A percentile compares a stretch with the other conserved stretches of the same genome.
phyloP scores from a whole-genome alignment of 139 green algal genomes.

The Chlorella sp. region DNA sequence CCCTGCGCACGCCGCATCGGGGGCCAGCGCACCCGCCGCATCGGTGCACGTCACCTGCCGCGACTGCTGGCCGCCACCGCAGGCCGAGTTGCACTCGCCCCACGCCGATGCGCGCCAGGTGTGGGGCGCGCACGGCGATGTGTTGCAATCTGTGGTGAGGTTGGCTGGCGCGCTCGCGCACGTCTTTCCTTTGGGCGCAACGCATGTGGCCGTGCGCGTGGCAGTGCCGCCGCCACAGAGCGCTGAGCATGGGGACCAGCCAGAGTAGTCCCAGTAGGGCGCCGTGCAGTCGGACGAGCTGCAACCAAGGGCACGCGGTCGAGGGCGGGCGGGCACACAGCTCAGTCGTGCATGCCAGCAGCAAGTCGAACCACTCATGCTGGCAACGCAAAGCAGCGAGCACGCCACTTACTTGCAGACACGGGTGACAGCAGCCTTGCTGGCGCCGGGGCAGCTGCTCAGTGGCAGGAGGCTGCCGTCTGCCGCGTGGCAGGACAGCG shows the following conservation, averaged over 20 bases:
- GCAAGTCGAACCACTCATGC: not conserved
- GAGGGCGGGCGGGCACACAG: not conserved
- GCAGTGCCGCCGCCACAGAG: slow-evolving; percentile 34
- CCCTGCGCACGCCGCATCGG: slow-evolving; percentile 12
- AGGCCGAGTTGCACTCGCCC: slow-evolving; percentile 32
- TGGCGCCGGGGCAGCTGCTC: slow-evolving; percentile 17
- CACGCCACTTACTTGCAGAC: slow-evolving; percentile 33
- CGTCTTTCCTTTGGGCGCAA: not conserved
- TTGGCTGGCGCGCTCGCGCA: slow-evolving; percentile 9
- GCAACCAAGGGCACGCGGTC: not conserved
- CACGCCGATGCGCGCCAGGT: slow-evolving; percentile 35
- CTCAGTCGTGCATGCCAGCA: not conserved
- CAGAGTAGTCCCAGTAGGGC: slow-evolving; percentile 29
- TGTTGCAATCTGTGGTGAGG: slow-evolving; percentile 36
- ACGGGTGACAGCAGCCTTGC: not conserved
- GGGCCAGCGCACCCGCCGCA: not conserved
- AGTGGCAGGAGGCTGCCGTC: slow-evolving; percentile 5
- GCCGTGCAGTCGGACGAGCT: slow-evolving; percentile 10
- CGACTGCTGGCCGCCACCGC: slow-evolving; percentile 38
- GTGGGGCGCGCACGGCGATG: slow-evolving; percentile 22
- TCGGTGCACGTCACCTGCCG: slow-evolving; percentile 38
- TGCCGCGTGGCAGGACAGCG: slow-evolving; percentile 12
- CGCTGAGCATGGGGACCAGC: slow-evolving; percentile 44
- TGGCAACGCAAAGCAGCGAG: not conserved
- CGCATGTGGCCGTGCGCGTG: slow-evolving; percentile 26